Percentiles rank a stretch among this genome's conserved stretches.
Evolutionary conservation across 495 filamentous ascomycete species (phyloP).

Genomic region (Aspergillus bridgeri): DNA sequence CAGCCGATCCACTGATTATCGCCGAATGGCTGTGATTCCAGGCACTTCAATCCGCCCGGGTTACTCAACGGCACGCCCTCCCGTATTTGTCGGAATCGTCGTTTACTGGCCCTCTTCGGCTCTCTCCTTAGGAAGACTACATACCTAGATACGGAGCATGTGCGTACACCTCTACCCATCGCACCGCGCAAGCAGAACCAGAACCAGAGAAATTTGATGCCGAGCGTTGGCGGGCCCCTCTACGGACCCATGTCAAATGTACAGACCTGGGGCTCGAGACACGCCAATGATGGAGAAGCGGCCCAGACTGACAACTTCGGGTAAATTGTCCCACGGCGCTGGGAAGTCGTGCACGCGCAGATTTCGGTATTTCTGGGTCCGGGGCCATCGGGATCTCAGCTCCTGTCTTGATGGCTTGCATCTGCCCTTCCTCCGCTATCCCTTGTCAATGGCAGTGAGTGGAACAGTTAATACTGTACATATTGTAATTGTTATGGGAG

Average conservation of each 20-base stretch:
- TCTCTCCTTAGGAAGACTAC: background rate
- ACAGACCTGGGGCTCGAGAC: background rate
- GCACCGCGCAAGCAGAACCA: background rate
- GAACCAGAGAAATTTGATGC: background rate
- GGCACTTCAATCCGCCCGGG: background rate
- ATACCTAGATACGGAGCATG: background rate
- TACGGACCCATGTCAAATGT: background rate
- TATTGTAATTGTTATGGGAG: background rate
- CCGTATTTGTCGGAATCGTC: background rate
- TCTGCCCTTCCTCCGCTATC: background rate
- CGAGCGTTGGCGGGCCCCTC: background rate
- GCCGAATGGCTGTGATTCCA: background rate
- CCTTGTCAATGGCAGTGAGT: background rate
- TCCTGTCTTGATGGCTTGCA: background rate
- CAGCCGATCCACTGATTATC: conserved; percentile 12
- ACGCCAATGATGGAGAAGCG: conserved; percentile 3
- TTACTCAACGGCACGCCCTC: background rate
- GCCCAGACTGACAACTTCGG: background rate
- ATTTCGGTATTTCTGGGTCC: background rate
- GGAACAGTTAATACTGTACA: no score
- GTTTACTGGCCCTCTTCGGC: background rate
- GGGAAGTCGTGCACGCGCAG: background rate
- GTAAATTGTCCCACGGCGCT: conserved; percentile 3
- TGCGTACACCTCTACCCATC: background rate
- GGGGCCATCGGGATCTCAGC: background rate